A percentile compares a stretch with the other conserved stretches of the same genome.
Evolutionary conservation across 2,329 filamentous ascomycete species (phyloP).

Genomic region (Mycosphaerelloides madeirae): DNA sequence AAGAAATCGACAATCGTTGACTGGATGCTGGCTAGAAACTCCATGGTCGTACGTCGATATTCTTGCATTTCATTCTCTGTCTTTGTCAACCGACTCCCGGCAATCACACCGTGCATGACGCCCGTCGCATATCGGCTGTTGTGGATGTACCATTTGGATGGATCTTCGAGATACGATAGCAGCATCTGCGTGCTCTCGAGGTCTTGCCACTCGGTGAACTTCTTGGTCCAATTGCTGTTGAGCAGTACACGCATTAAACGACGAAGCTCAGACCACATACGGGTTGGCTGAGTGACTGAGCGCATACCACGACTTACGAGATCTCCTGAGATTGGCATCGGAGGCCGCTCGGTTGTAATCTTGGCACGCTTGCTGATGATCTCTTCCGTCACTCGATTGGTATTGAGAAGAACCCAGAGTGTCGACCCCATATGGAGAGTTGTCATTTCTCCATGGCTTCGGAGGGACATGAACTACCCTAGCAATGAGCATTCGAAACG

Average conservation of each 20-base stretch:
- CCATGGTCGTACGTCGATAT: constrained; percentile 11
- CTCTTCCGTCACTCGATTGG: constrained; percentile 10
- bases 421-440: constrained; percentile 11
- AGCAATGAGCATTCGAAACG: too few species aligned
- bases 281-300: constrained; percentile 10
- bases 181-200: constrained; percentile 7
- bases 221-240: constrained; percentile 7
- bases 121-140: constrained; percentile 11
- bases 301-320: constrained; percentile 10
- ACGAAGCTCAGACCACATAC: constrained; percentile 6
- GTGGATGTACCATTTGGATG: constrained; percentile 3
- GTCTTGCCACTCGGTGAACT: constrained; percentile 12
- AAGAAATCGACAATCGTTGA: constrained; percentile 11
- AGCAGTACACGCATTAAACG: constrained; percentile 9
- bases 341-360: constrained; percentile 10
- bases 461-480: constrained; percentile 3
- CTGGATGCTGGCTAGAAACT: constrained; percentile 7
- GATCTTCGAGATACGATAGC: constrained; percentile 3
- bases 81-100: constrained; percentile 6
- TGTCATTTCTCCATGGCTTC: constrained; percentile 10
- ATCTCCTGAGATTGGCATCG: constrained; percentile 11
- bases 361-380: constrained; percentile 11
- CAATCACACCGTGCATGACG: constrained; percentile 10
- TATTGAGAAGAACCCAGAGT: constrained; percentile 11
- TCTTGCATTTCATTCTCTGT: constrained; percentile 6